A percentile compares a stretch with the other conserved stretches of the same genome.
phyloP scores from a whole-genome alignment of 192 early-diverging fungal genomes.

The Phlyctochytrium planicorne region DNA sequence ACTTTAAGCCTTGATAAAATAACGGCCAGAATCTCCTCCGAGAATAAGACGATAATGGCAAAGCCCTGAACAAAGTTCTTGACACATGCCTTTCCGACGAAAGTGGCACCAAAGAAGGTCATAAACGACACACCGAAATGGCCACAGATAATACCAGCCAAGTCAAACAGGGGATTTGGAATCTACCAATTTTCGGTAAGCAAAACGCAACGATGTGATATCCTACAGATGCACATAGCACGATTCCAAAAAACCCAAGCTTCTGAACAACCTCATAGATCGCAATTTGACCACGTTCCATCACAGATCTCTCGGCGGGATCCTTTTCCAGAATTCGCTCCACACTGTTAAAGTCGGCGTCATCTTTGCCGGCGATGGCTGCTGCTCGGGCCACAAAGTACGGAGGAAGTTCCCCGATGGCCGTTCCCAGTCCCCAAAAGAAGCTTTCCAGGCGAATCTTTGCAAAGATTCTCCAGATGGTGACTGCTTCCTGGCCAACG shows the following conservation, averaged over 20 bases:
- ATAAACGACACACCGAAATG: slow-evolving; percentile 87
- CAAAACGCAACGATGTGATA: slow-evolving; percentile 2
- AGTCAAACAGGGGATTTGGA: slow-evolving; percentile 96
- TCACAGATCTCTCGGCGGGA: slow-evolving; percentile 54
- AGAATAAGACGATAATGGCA: slow-evolving; percentile 81
- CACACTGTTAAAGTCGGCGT: slow-evolving; percentile 38
- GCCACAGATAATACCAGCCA: slow-evolving; percentile 94
- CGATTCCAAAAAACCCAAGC: slow-evolving; percentile 87
- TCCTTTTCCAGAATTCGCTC: slow-evolving; percentile 48
- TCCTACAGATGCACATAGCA: slow-evolving; percentile 83
- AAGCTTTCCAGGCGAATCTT: slow-evolving; percentile 79
- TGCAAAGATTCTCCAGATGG: slow-evolving; percentile 61
- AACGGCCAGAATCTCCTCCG: slow-evolving; percentile 68
- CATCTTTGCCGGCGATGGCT: slow-evolving; percentile 42
- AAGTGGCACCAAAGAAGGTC: slow-evolving; percentile 95
- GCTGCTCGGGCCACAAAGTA: slow-evolving; percentile 90
- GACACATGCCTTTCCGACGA: slow-evolving; percentile 88
- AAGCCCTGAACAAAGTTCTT: slow-evolving; percentile 84
- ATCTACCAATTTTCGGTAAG: slow-evolving; percentile 49
- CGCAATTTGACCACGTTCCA: slow-evolving; percentile 65
- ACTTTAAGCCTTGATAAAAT: slow-evolving; percentile 56
- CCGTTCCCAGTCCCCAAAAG: slow-evolving; percentile 92
- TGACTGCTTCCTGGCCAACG: slow-evolving; percentile 29
- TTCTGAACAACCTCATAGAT: slow-evolving; percentile 71
- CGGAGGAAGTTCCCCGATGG: slow-evolving; percentile 91